Percentiles rank a stretch among this genome's conserved stretches.
Conservation (phyloP, 148 eudicot species). For the Nyssa sinensis region DNA sequence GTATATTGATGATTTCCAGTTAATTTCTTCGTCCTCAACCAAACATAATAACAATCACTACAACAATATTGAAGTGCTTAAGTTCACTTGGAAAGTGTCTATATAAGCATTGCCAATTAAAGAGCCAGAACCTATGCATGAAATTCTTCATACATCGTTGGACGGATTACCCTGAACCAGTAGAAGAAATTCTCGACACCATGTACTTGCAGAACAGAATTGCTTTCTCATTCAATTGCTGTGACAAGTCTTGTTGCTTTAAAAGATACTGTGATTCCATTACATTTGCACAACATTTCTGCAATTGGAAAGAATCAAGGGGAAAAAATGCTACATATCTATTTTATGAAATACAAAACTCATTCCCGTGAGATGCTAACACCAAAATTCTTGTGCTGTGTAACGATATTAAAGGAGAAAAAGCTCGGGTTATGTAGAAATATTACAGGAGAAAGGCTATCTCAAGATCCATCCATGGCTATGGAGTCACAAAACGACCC, state of each 20-base stretch:
- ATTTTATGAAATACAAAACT: slow-evolving; percentile 22
- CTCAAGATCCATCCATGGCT: slow-evolving; percentile 9
- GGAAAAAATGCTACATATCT: slow-evolving; percentile 24
- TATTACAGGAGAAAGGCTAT: background rate
- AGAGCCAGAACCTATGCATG: no score
- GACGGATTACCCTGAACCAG: no score
- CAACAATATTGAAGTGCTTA: background rate
- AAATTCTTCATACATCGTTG: no score
- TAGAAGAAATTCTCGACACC: no score
- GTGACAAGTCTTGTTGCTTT: background rate
- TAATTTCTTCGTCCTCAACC: no score
- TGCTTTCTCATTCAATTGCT: background rate
- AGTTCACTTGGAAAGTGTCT: background rate
- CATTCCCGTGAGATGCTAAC: background rate
- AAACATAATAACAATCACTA: background rate
- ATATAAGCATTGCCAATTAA: no score
- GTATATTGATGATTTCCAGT: no score
- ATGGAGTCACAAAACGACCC: slow-evolving; percentile 45
- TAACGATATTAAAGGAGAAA: background rate
- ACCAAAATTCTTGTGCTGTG: background rate
- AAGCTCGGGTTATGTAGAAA: background rate
- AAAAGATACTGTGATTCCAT: background rate
- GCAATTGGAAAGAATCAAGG: background rate
- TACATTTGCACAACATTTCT: background rate
- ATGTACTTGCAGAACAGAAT: background rate